These are phyloP conservation scores for Tricholoma bakamatsutake DNA, from an alignment of 768 basidiomycete genomes.

Conservation along the genomic window DNA sequence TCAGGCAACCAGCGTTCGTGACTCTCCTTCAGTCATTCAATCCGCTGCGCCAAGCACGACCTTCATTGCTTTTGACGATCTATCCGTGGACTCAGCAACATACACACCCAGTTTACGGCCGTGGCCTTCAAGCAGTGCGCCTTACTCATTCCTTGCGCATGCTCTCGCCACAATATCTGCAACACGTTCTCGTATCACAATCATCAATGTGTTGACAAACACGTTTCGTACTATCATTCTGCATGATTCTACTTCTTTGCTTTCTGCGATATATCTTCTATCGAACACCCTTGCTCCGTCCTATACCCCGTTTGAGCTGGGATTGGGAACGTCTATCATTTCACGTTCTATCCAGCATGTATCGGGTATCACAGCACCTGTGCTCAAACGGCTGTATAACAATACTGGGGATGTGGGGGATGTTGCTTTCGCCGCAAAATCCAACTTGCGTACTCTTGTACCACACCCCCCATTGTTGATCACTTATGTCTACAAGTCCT, in stretches of 20 bases:
- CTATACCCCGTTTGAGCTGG: slow-evolving; percentile 66
- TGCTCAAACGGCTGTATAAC: slow-evolving; percentile 63
- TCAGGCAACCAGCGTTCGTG: background rate
- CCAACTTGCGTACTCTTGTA: slow-evolving; percentile 65
- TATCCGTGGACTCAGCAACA: slow-evolving; percentile 44
- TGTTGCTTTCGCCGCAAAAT: slow-evolving; percentile 81
- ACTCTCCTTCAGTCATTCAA: background rate
- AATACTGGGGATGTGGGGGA: slow-evolving; percentile 81
- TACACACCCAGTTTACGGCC: slow-evolving; percentile 39
- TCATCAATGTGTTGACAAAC: slow-evolving; percentile 68
- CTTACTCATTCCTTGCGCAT: slow-evolving; percentile 69
- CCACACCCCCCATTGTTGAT: slow-evolving; percentile 66
- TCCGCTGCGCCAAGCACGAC: background rate
- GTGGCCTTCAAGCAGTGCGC: slow-evolving; percentile 40
- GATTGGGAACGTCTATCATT: slow-evolving; percentile 62
- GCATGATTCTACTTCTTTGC: slow-evolving; percentile 62
- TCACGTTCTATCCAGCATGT: slow-evolving; percentile 67
- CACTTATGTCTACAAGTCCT: slow-evolving; percentile 56
- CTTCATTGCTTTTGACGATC: slow-evolving; percentile 10
- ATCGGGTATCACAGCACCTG: slow-evolving; percentile 54
- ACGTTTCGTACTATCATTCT: slow-evolving; percentile 61
- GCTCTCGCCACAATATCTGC: slow-evolving; percentile 52
- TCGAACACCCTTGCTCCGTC: slow-evolving; percentile 77
- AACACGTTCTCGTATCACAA: slow-evolving; percentile 69
- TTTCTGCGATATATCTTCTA: slow-evolving; percentile 74